Base-by-base conservation (phyloP, 768 basidiomycete species). In the Mycena galericulata region DNA sequence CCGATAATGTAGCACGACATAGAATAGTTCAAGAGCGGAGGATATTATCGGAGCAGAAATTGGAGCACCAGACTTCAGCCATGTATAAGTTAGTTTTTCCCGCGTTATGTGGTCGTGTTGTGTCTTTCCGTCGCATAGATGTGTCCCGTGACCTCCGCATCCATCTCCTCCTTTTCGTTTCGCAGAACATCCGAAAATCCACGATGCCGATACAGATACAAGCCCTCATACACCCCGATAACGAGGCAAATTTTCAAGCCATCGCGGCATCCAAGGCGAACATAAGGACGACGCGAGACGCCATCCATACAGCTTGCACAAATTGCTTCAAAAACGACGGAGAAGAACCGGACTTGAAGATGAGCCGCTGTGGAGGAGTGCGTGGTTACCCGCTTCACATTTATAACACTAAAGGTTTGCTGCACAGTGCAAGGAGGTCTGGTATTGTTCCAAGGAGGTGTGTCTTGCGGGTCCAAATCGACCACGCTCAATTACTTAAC, bases 401-500 rank as follows among this genome's bases (percentile, higher is more conserved):
- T 27, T 15, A 3, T 18, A 4, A 22, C 24, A 22, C n/a, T 2
- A 18, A 6, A 15, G 17, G 36, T 67, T 5, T 56, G 24, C 11
- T 53, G 26, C 10, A 26, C 11, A 68, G 61, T 68, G 54, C 22
- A 68, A 68, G 36, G 30, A 18, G 1, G 61, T 46, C 1, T 62
- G 47, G 53, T 68, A 68, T 20, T 68, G 67, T 29, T 61, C 66
- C 4, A 46, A 62, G 27, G 66, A 67, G 51, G 66, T 67, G 30
- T 9, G 64, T 34, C 5, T 45, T 17, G 18, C 11, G 34, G 18
- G 22, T 17, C 38, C 47, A 8, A 30, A 24, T 20, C 30, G 15
- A n/a, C 14, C 27, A 22, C 32, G 27, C 26, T 20, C 3, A 10
- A 43, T 45, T 18, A 11, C n/a, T n/a, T 32, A 18, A 20, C 32